phyloP scores from a whole-genome alignment of 1,139 yeast genomes.

The Dujonia santamariae region DNA sequence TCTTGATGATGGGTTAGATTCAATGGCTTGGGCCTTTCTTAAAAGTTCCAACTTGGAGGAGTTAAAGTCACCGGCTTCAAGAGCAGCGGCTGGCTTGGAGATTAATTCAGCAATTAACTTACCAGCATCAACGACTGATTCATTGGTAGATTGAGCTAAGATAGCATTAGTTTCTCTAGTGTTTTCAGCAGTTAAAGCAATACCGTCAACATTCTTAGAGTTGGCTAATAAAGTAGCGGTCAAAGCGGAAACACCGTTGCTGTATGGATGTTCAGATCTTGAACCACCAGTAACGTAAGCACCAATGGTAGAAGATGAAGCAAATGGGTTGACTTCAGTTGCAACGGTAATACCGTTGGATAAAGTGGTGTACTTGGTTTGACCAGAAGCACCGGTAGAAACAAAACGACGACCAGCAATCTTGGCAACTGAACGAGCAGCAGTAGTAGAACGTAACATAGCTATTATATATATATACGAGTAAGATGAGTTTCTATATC shows the following conservation, averaged over 20 bases:
- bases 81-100: slow-evolving; percentile 28
- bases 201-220: slow-evolving; percentile 39
- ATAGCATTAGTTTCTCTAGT: slow-evolving; percentile 55
- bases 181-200: slow-evolving; percentile 42
- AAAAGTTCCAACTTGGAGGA: slow-evolving; percentile 35
- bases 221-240: slow-evolving; percentile 50
- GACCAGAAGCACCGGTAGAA: slow-evolving; percentile 52
- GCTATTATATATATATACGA: not conserved
- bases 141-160: slow-evolving; percentile 48
- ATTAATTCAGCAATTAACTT: slow-evolving; percentile 33
- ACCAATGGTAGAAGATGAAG: slow-evolving; percentile 62
- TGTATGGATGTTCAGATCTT: slow-evolving; percentile 72
- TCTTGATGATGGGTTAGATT: slow-evolving; percentile 43
- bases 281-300: slow-evolving; percentile 74
- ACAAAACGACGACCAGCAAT: slow-evolving; percentile 48
- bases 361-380: slow-evolving; percentile 67
- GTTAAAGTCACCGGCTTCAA: slow-evolving; percentile 33
- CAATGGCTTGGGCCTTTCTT: slow-evolving; percentile 41
- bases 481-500: not conserved
- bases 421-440: slow-evolving; percentile 4
- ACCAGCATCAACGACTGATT: slow-evolving; percentile 42
- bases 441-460: slow-evolving; percentile 7
- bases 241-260: slow-evolving; percentile 74
- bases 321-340: slow-evolving; percentile 57
- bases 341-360: slow-evolving; percentile 73